Conservation (phyloP, 176 grass and related monocot species). For the Bromus sterilis region DNA sequence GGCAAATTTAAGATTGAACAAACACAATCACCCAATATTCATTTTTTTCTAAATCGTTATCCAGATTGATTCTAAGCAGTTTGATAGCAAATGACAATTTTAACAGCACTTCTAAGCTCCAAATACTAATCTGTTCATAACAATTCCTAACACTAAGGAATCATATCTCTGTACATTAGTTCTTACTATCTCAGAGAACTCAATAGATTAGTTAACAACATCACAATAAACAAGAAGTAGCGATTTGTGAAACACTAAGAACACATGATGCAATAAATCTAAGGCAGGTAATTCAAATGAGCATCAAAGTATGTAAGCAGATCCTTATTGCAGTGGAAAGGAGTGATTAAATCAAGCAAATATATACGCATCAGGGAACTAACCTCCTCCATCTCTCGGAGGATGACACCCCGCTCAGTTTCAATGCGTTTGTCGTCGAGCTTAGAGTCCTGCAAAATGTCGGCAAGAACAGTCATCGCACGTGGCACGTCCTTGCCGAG, state of each 20-base stretch:
- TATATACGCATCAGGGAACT: conserved; percentile 6
- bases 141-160: background rate
- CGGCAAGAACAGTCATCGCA: conserved; percentile 63
- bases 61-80: background rate
- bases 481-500: conserved; percentile 81
- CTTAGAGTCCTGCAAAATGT: conserved; percentile 87
- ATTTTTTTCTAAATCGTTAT: background rate
- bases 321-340: background rate
- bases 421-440: conserved; percentile 59
- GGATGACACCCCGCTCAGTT: conserved; percentile 73
- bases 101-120: background rate
- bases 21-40: background rate
- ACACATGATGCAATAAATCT: background rate
- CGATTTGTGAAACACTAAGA: background rate
- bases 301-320: background rate
- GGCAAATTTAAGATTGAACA: background rate
- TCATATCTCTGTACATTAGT: background rate
- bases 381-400: conserved; percentile 97
- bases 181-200: background rate
- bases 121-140: background rate
- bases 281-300: background rate
- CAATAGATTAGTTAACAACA: background rate
- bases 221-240: background rate
- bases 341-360: background rate
- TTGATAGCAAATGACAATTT: background rate